Conservation (phyloP, 1,284 basidiomycete genomes). For the Paramarasmius palmivorus region DNA sequence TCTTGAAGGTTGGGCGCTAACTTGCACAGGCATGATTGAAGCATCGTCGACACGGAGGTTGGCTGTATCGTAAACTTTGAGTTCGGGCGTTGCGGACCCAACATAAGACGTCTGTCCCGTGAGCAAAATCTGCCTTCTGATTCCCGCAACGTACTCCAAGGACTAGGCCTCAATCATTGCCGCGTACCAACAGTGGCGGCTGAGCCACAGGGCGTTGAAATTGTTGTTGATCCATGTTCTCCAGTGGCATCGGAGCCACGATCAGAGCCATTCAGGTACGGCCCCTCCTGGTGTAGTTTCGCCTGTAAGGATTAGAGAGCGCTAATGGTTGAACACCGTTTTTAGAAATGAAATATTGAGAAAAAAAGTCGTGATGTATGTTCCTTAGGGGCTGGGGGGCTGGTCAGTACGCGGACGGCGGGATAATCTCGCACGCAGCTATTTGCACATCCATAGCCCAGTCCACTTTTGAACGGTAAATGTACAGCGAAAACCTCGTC, state of each 20-base stretch:
- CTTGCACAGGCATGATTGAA: constrained; percentile 11
- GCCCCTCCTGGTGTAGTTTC: constrained; percentile 39
- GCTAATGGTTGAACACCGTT: not conserved
- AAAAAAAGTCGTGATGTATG: constrained; percentile 8
- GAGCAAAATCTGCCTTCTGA: not conserved
- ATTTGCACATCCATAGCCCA: constrained; percentile 52
- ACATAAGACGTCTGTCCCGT: not conserved
- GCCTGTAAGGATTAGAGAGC: constrained; percentile 31
- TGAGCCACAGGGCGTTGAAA: not conserved
- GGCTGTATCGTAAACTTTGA: constrained; percentile 2
- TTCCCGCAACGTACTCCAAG: not conserved
- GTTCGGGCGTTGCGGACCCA: constrained; percentile 3
- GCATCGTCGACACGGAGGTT: constrained; percentile 14
- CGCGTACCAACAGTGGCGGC: constrained; percentile 1
- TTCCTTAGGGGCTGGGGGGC: constrained; percentile 41
- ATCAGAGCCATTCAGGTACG: constrained; percentile 45
- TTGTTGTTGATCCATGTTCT: constrained; percentile 14
- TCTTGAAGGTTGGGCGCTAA: constrained; percentile 9
- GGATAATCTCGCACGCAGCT: constrained; percentile 43
- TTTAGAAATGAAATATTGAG: not conserved
- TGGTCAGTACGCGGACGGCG: constrained; percentile 45
- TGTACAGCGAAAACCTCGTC: too few species aligned
- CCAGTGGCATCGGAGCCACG: constrained; percentile 15
- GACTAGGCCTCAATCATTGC: constrained; percentile 4
- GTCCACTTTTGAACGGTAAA: too few species aligned